Conservation (phyloP, 2,329 filamentous ascomycete species). For the Myriosclerotinia curreyana region DNA sequence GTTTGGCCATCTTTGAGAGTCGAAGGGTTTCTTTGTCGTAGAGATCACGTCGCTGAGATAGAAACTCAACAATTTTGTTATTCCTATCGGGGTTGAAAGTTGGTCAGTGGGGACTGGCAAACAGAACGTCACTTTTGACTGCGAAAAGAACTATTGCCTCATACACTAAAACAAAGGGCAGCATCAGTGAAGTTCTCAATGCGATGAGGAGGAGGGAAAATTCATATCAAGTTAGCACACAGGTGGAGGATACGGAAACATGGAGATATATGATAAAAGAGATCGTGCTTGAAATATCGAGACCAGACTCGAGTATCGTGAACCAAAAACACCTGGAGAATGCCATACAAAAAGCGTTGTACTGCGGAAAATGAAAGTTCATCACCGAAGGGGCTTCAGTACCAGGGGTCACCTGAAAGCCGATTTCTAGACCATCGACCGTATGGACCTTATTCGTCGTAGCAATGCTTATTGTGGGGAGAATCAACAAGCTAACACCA, state of each 20-base stretch:
- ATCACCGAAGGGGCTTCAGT: constrained; percentile 46
- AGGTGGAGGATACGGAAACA: background rate
- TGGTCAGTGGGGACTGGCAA: constrained; percentile 44
- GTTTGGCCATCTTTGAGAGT: constrained; percentile 42
- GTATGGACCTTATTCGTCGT: constrained; percentile 34
- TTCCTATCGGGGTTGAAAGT: constrained; percentile 36
- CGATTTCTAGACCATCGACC: constrained; percentile 41
- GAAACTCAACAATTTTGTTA: constrained; percentile 19
- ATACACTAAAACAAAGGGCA: constrained; percentile 32
- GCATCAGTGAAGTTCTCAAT: background rate
- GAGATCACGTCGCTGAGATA: constrained; percentile 42
- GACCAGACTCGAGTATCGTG: constrained; percentile 44
- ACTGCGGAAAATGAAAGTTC: constrained; percentile 43
- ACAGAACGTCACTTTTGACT: constrained; percentile 39
- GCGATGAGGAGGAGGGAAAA: background rate
- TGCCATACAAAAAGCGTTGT: constrained; percentile 42
- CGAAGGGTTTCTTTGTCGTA: constrained; percentile 45
- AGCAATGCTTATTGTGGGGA: constrained; percentile 40
- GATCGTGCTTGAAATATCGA: constrained; percentile 31
- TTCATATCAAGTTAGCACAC: background rate
- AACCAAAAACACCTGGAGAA: no score
- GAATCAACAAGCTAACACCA: constrained; percentile 39
- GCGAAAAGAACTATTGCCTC: constrained; percentile 41
- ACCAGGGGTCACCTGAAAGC: constrained; percentile 44
- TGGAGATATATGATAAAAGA: background rate